Evolutionary conservation across 768 basidiomycete genomes (phyloP), one percentile per base, ranked within the genome.

Genomic region (Strobilomyces echinocephalus): DNA sequence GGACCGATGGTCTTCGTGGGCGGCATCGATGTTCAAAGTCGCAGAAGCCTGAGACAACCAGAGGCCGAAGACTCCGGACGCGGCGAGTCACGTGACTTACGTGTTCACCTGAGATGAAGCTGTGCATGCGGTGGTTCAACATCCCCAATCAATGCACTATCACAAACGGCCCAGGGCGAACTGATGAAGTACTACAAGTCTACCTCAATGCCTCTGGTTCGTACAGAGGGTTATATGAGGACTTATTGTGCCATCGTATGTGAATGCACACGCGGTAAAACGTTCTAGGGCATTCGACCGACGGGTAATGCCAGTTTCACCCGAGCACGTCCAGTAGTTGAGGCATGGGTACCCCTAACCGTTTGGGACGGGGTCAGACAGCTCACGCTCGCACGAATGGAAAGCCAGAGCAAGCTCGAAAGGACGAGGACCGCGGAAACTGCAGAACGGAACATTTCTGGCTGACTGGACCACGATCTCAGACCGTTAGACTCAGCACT

Each of bases 1-100:
- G 33, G 33, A 34, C 21, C 52, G 0, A 44, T 7, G 2, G 42
- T 36, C 39, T 56, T 64, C 15, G 54, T 42, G 16, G 59, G 28
- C 12, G 50, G 41, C 41, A 51, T 43, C 10, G 20, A 24, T 7
- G 49, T 40, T 50, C 26, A 30, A 18, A 18, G 39, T 39, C 18
- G 18, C 15, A 15, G 2, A 11, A 9, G n/a, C n/a, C n/a, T n/a
- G n/a, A n/a, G 9, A 39, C 18, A 10, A 39, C 18, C 18, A 39
- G 24, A 24, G 39, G 18, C 8, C 39, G 21, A 21, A 8, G 48
- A n/a, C n/a, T n/a, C 16, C 2, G 7, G 47, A 38, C 35, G 47
- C 36, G 47, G 28, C 47, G 26, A 30, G 28, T 49, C 48, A 49
- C 39, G 30, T 49, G 48, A 39, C 18, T 15, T 9, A 1, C 26